A percentile compares a stretch with the other conserved stretches of the same genome.
Evolutionary conservation across 306 rosid species (phyloP).

Genomic region (Vigna unguiculata): DNA sequence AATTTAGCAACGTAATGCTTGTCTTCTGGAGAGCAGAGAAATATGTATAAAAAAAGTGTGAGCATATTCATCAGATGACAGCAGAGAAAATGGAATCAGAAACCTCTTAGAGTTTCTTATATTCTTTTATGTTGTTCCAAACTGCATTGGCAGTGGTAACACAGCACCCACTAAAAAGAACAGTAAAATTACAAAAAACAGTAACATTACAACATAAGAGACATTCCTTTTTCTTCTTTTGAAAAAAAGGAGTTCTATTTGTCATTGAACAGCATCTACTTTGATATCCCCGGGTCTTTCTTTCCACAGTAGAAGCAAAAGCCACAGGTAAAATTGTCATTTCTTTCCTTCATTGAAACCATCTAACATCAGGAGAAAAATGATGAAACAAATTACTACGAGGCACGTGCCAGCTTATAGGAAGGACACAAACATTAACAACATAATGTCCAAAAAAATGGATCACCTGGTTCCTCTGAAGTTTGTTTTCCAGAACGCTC

Average conservation of each 20-base stretch:
- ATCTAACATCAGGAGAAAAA: constrained; percentile 46
- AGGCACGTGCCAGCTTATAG: constrained; percentile 16
- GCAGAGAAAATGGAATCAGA: constrained; percentile 42
- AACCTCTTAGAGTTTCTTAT: constrained; percentile 46
- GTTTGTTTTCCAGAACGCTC: constrained; percentile 60
- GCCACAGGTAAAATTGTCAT: constrained; percentile 43
- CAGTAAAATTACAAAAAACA: constrained; percentile 29
- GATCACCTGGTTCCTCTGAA: constrained; percentile 67
- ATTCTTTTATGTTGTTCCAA: constrained; percentile 57
- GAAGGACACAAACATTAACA: neutral
- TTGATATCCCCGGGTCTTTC: constrained; percentile 45
- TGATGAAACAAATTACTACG: constrained; percentile 4
- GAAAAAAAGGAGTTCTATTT: constrained; percentile 38
- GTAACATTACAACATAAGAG: constrained; percentile 30
- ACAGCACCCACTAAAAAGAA: constrained; percentile 30
- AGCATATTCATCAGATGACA: constrained; percentile 25
- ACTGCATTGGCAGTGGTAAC: constrained; percentile 66
- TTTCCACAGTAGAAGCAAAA: constrained; percentile 41
- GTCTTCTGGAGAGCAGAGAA: constrained; percentile 21
- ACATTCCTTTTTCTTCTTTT: constrained; percentile 15
- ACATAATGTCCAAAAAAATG: constrained; percentile 2
- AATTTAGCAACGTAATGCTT: constrained; percentile 18
- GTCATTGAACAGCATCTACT: constrained; percentile 48
- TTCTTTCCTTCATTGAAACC: constrained; percentile 58
- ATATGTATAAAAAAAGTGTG: neutral